Conservation (phyloP, 2,329 filamentous ascomycete genomes). For the Eurotiales sp. region DNA sequence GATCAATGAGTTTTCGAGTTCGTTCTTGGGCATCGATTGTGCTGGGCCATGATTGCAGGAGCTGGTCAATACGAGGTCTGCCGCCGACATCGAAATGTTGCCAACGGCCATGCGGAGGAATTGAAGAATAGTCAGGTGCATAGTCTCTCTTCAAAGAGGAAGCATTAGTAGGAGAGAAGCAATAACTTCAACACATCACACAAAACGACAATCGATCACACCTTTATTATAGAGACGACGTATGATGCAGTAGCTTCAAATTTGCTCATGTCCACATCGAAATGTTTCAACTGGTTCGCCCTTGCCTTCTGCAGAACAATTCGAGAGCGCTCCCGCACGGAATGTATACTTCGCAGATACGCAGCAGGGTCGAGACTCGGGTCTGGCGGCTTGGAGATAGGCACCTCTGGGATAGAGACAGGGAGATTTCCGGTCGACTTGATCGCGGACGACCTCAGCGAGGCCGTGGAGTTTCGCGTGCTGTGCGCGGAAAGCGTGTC, state of each 20-base stretch:
- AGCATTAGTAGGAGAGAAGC: neutral
- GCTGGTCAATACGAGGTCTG: slow-evolving; percentile 45
- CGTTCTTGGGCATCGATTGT: slow-evolving; percentile 45
- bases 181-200: neutral
- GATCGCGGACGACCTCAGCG: slow-evolving; percentile 48
- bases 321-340: slow-evolving; percentile 75
- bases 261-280: slow-evolving; percentile 81
- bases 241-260: slow-evolving; percentile 80
- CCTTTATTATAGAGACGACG: slow-evolving; percentile 93
- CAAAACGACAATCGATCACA: slow-evolving; percentile 37
- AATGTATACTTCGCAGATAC: slow-evolving; percentile 84
- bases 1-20: slow-evolving; percentile 54
- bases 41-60: slow-evolving; percentile 46
- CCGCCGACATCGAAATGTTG: slow-evolving; percentile 61
- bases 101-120: slow-evolving; percentile 73
- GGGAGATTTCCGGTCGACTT: slow-evolving; percentile 45
- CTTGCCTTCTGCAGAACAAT: slow-evolving; percentile 74
- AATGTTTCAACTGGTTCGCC: slow-evolving; percentile 74
- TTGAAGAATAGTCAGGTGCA: slow-evolving; percentile 63
- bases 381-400: slow-evolving; percentile 80
- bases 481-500: slow-evolving; percentile 42
- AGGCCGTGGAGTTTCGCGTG: slow-evolving; percentile 43
- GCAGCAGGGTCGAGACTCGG: slow-evolving; percentile 82
- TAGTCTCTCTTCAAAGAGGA: slow-evolving; percentile 58
- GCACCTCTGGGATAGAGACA: slow-evolving; percentile 64